phyloP scores from a whole-genome alignment of 257 asterid genomes.

The Solanum gracilifrons region DNA sequence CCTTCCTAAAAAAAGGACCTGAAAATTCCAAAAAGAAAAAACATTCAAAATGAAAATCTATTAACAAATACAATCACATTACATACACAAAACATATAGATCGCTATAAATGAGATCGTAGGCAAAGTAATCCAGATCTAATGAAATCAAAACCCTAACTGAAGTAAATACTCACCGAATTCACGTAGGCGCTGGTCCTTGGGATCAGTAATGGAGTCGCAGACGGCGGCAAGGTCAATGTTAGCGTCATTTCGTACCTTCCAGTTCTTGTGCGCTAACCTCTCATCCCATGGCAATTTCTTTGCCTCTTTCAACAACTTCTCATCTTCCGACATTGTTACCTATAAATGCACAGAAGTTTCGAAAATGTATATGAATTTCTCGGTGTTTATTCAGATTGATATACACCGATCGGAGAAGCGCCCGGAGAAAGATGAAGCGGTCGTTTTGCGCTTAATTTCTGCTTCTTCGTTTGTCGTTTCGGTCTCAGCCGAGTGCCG shows the following conservation, averaged over 20 bases:
- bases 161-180: constrained; percentile 47
- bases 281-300: constrained; percentile 96
- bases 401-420: neutral
- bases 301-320: constrained; percentile 99
- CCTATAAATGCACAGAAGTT: neutral
- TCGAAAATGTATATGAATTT: neutral
- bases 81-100: constrained; percentile 12
- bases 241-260: constrained; percentile 96
- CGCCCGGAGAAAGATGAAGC: neutral
- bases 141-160: constrained; percentile 7
- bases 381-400: neutral
- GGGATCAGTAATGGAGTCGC: constrained; percentile 87
- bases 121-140: constrained; percentile 41
- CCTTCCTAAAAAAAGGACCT: constrained; percentile 83
- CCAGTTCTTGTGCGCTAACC: constrained; percentile 95
- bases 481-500: constrained; percentile 22
- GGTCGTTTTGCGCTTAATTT: neutral
- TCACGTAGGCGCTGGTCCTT: constrained; percentile 93
- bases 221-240: constrained; percentile 87
- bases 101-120: constrained; percentile 18
- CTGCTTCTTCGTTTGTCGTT: neutral
- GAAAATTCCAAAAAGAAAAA: neutral
- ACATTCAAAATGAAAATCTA: constrained; percentile 23
- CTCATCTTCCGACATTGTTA: constrained; percentile 98
- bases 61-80: constrained; percentile 19